These are phyloP conservation scores for Rhodamnia rubescens DNA, from an alignment of 345 rosid genomes.

Conservation along the genomic window DNA sequence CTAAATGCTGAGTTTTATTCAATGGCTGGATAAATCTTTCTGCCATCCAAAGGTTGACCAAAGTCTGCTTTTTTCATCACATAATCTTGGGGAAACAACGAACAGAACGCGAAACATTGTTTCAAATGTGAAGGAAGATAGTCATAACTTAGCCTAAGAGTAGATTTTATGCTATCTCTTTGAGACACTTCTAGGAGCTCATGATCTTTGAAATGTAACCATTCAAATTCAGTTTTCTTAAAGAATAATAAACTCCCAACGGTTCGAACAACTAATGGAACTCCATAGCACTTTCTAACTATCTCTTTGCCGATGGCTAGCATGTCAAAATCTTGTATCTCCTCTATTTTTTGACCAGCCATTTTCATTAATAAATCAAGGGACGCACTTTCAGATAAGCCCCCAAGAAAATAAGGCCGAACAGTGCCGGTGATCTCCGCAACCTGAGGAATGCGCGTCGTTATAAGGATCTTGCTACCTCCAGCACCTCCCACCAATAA, in stretches of 20 bases:
- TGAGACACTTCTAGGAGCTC: neutral
- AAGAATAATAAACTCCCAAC: neutral
- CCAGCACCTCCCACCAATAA: neutral
- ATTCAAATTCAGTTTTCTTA: neutral
- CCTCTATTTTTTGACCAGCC: neutral
- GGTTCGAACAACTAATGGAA: neutral
- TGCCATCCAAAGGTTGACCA: neutral
- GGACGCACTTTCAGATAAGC: neutral
- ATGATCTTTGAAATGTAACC: neutral
- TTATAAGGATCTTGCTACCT: neutral
- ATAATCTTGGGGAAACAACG: neutral
- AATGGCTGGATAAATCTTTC: neutral
- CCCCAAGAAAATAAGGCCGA: neutral
- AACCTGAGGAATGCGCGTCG: neutral
- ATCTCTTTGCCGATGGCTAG: neutral
- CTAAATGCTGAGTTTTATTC: rapidly evolving
- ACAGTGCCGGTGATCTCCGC: neutral
- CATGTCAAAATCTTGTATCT: neutral
- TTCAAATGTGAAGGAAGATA: neutral
- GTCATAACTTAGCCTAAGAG: neutral
- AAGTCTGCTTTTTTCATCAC: rapidly evolving
- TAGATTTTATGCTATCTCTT: neutral
- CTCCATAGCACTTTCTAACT: neutral
- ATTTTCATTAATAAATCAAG: neutral
- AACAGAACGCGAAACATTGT: neutral